These are phyloP conservation scores for Priceomyces castillae DNA, from an alignment of 805 yeast species.

Conservation along the genomic window DNA sequence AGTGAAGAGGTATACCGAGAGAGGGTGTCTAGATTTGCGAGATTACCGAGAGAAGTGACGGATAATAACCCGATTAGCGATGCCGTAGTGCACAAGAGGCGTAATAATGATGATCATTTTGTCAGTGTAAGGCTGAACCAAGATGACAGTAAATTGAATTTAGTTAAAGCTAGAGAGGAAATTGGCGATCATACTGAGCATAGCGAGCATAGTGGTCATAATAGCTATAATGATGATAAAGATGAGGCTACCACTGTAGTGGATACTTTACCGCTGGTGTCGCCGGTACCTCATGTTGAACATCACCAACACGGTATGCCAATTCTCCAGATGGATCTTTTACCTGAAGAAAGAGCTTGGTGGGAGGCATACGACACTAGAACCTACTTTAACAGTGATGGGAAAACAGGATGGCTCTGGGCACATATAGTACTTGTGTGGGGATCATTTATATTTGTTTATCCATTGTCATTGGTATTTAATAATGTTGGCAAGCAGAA, in stretches of 20 bases:
- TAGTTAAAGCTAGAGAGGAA: slow-evolving; percentile 16
- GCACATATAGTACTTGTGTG: slow-evolving; percentile 50
- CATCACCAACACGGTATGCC: slow-evolving; percentile 67
- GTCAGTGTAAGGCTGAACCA: not conserved
- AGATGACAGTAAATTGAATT: not conserved
- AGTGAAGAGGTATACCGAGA: too few species aligned
- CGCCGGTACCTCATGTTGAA: slow-evolving; percentile 35
- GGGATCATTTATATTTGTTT: slow-evolving; percentile 49
- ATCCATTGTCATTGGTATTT: slow-evolving; percentile 67
- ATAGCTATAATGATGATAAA: slow-evolving; percentile 14
- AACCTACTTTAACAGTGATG: slow-evolving; percentile 58
- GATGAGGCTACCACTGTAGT: slow-evolving; percentile 12
- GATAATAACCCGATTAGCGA: too few species aligned
- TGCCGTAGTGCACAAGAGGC: not conserved
- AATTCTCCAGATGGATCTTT: slow-evolving; percentile 61
- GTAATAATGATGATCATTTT: not conserved
- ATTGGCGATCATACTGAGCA: slow-evolving; percentile 24
- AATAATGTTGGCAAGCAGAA: slow-evolving; percentile 52
- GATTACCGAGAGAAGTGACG: too few species aligned
- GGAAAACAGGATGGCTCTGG: slow-evolving; percentile 50
- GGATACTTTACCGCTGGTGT: slow-evolving; percentile 2
- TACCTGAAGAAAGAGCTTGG: slow-evolving; percentile 67
- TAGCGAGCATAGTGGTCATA: slow-evolving; percentile 12
- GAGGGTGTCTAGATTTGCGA: too few species aligned
- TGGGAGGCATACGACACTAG: slow-evolving; percentile 83